Base-by-base conservation (phyloP, 2,329 filamentous ascomycete species). In the Sporothrix dimorphospora region DNA sequence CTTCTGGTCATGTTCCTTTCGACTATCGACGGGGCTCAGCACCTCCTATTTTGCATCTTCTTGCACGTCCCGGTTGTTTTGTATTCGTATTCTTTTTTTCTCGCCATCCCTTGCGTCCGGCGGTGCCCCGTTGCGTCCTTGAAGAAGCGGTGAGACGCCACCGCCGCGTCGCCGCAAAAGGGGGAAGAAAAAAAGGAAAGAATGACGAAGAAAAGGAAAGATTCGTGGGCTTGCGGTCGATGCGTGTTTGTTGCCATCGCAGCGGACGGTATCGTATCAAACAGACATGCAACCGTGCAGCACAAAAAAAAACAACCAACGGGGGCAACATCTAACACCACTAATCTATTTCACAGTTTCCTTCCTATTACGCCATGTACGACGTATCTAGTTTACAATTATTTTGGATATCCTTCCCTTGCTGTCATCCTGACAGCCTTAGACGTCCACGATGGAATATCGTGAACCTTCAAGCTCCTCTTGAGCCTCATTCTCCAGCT, bases 81-180 rank as follows among this genome's bases (percentile, higher is more conserved):
- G 2, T 40, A 2, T 55, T 24, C 16, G 6, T 24, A 12, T 53
- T 69, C 9, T 34, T 19, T 71, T 42, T 68, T 24, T 34, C 71
- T 6, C 21, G 16, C n/a, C 27, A 51, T 45, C 42, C 21, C 63
- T 67, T 38, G 63, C 63, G 24, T 67, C 63, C 55, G 30, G 4
- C 14, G 9, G 57, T 42, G 57, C 38, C 34, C 34, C 7, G 40
- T 16, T 24, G 24, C 14, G 19, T 63, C 8, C 38, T 38, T 27
- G 40, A 21, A 63, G 34, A 66, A 47, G 40, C 61, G 40, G 61
- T 66, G 61, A 66, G 42, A 30, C 40, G 14, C 40, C 40, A 27
- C 24, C 61, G n/a, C 14, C 24, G 24, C 6, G 12, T 16, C 16
- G 61, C 24, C 24, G 3, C 8, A 66, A 65, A 1, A 6, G 57